Evolutionary conservation across 164 flowering plant genomes (phyloP).

Genomic region (Umbellularia californica): DNA sequence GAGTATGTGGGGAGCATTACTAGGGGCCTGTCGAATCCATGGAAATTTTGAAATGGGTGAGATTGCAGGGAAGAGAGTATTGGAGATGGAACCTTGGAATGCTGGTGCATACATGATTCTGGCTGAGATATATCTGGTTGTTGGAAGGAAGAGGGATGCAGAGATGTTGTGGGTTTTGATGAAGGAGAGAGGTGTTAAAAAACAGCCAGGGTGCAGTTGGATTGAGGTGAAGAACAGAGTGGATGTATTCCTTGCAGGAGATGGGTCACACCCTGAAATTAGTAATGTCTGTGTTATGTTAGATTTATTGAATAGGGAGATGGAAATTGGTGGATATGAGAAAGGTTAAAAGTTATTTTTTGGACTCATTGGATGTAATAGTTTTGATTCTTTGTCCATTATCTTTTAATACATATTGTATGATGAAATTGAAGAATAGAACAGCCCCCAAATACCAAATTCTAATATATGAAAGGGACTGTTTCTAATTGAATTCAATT

Average conservation of each 20-base stretch:
- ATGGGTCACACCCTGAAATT: constrained; percentile 42
- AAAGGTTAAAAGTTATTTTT: neutral
- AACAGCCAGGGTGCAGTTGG: constrained; percentile 82
- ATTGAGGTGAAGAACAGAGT: constrained; percentile 44
- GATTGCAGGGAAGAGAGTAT: constrained; percentile 43
- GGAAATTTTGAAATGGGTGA: constrained; percentile 42
- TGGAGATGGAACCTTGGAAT: constrained; percentile 52
- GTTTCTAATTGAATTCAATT: too few species aligned
- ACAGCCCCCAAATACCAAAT: too few species aligned
- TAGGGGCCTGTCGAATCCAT: constrained; percentile 65
- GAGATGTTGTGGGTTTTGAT: constrained; percentile 38
- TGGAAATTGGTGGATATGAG: constrained; percentile 18
- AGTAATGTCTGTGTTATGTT: constrained; percentile 23
- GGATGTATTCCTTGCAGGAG: constrained; percentile 60
- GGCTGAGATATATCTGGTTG: constrained; percentile 43
- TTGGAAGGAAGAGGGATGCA: constrained; percentile 45
- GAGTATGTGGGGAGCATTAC: constrained; percentile 66
- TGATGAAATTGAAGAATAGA: too few species aligned
- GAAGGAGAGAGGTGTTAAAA: constrained; percentile 53
- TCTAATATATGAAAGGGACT: too few species aligned
- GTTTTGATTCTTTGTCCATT: too few species aligned
- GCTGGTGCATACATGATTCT: constrained; percentile 57
- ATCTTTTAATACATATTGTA: too few species aligned
- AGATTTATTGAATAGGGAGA: constrained; percentile 36
- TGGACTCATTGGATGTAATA: neutral